Evolutionary conservation across 2,329 filamentous ascomycete genomes (phyloP).

Genomic region (Zalaria obscura): DNA sequence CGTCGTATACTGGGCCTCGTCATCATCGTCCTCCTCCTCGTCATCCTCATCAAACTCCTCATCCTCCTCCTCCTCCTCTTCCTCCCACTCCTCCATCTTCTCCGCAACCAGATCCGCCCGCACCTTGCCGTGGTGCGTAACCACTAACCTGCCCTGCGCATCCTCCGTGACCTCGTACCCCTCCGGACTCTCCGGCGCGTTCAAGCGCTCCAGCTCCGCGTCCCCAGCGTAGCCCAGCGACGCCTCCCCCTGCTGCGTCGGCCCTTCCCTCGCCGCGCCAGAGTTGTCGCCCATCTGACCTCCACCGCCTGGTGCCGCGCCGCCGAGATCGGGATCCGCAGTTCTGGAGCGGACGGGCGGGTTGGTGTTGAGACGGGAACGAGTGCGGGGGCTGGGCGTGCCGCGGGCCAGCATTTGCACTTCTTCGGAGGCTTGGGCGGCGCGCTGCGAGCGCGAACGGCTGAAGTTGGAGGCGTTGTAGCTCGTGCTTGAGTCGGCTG

Average conservation of each 20-base stretch:
- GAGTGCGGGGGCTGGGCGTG: conserved; percentile 5
- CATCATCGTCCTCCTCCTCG: conserved; percentile 4
- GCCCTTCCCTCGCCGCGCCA: conserved; percentile 9
- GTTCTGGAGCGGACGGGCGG: conserved; percentile 1
- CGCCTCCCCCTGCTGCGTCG: conserved; percentile 8
- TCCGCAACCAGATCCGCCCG: not conserved
- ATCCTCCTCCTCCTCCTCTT: not conserved
- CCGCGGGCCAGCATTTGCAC: conserved; percentile 11
- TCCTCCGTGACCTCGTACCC: conserved; percentile 6
- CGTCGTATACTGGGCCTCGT: conserved; percentile 2
- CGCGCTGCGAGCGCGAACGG: conserved; percentile 11
- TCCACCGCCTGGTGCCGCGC: conserved; percentile 3
- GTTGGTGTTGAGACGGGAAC: not conserved
- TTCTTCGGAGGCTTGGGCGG: conserved; percentile 13
- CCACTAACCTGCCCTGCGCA: not conserved
- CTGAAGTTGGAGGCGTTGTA: conserved; percentile 3
- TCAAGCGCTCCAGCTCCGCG: not conserved
- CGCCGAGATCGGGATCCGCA: conserved; percentile 5
- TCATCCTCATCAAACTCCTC: not conserved
- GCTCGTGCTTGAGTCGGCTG: conserved; percentile 2
- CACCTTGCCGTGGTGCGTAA: not conserved
- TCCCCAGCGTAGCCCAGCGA: conserved; percentile 1
- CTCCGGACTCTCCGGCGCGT: conserved; percentile 3
- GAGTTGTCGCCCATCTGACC: conserved; percentile 11
- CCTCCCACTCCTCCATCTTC: not conserved